phyloP scores from a whole-genome alignment of 129 eudicot genomes.

The Helianthus annuus region HanXRQr2.0-SUNRISE NC_035445.2:71707749-71708248 shows the following conservation, averaged over 20 bases:
- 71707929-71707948: not conserved
- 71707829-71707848: conserved; percentile 85
- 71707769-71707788: conserved; percentile 68
- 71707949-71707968: not conserved
- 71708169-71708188: too few species aligned
- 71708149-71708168: too few species aligned
- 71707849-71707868: conserved; percentile 62
- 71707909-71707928: not conserved
- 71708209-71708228: too few species aligned
- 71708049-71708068: too few species aligned
- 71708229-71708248: not conserved
- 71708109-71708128: too few species aligned
- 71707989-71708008: not conserved
- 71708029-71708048: too few species aligned
- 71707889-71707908: not conserved
- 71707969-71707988: not conserved
- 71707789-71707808: conserved; percentile 92
- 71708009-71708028: too few species aligned
- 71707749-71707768: conserved; percentile 52
- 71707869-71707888: conserved; percentile 51
- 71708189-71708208: too few species aligned
- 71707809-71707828: conserved; percentile 92
- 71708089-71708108: too few species aligned
- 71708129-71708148: too few species aligned
- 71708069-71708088: too few species aligned